Evolutionary conservation across 2,329 filamentous ascomycete species (phyloP).

Genomic region (Fusarium xyrophilum): DNA sequence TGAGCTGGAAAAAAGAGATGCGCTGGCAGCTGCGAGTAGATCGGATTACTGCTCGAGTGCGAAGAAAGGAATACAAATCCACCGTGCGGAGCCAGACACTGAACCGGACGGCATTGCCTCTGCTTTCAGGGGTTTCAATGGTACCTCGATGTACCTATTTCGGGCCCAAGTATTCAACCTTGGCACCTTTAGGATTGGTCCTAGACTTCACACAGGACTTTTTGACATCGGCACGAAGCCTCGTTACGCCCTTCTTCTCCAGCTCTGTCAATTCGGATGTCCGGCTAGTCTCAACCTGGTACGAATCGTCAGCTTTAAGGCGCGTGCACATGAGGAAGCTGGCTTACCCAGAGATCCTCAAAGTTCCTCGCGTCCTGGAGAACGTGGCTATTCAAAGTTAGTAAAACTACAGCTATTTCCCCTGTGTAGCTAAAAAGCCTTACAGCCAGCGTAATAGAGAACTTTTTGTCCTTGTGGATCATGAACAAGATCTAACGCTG

Average conservation of each 20-base stretch:
- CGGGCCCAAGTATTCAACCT: conserved; percentile 53
- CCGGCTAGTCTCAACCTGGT: conserved; percentile 47
- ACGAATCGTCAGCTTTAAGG: neutral
- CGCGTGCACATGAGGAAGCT: rapidly evolving
- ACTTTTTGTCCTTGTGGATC: conserved; percentile 43
- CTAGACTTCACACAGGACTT: conserved; percentile 48
- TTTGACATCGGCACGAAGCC: conserved; percentile 50
- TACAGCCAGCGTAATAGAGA: conserved; percentile 54
- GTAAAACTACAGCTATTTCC: neutral
- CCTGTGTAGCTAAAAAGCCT: neutral
- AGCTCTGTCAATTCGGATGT: conserved; percentile 45
- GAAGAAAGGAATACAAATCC: conserved; percentile 58
- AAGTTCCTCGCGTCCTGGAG: conserved; percentile 52
- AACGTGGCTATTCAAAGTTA: conserved; percentile 45
- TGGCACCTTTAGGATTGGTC: conserved; percentile 48
- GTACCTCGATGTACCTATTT: conserved; percentile 48
- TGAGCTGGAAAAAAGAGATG: conserved; percentile 51
- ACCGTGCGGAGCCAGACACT: conserved; percentile 41
- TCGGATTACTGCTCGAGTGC: conserved; percentile 53
- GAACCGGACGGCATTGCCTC: conserved; percentile 13
- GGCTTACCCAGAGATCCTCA: conserved; percentile 50
- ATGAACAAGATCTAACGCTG: conserved; percentile 47
- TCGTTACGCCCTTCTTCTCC: conserved; percentile 46
- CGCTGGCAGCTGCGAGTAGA: conserved; percentile 42
- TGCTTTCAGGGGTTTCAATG: conserved; percentile 41